Evolutionary conservation across 2,329 filamentous ascomycete species (phyloP), one percentile per base, ranked within the genome.

Genomic region (Sporothrix luriei): DNA sequence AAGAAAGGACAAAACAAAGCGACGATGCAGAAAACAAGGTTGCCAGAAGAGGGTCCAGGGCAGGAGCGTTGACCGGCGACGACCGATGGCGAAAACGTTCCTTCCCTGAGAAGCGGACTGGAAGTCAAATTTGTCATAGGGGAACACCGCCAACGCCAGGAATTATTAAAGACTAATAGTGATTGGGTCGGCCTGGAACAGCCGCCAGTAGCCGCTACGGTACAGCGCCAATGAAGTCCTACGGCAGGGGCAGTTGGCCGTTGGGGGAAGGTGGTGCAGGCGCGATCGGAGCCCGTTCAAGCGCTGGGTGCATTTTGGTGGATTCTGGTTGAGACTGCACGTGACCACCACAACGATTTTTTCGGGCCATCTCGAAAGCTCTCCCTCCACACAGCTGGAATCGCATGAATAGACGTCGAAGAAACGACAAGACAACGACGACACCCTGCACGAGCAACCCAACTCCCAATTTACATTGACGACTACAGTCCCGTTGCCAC

Each of bases 61-160:
- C 48, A 49, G 6, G 19, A 49, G 48, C 19, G 57, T 40, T 40
- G 55, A 40, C 3, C 33, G 24, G 21, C 14, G 43, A 59, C 14
- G 52, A 57, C 46, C 38, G 46, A 48, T 48, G 40, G 21, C 24
- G 24, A 65, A 48, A 48, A 26, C 40, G 59, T 33, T 65, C 43
- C 16, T 46, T 33, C 61, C 61, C 46, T 46, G 52, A 33, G 4
- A 33, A 33, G 29, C 29, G 4, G 33, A 51, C 38, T 26, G 24
- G 14, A 59, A 61, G 13, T 24, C 55, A 51, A 68, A 68, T 68
- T 68, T 69, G 67, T 69, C 57, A 69, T 69, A 64, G 33, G 21
- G 46, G 38, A 62, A 62, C 48, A 13, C 11, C 26, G 29, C 38
- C 52, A 43, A 43, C 21, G 19, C 49, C 21, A 68, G 54, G 40